phyloP scores from a whole-genome alignment of 257 asterid genomes.

The Oldenlandia corymbosa region DNA sequence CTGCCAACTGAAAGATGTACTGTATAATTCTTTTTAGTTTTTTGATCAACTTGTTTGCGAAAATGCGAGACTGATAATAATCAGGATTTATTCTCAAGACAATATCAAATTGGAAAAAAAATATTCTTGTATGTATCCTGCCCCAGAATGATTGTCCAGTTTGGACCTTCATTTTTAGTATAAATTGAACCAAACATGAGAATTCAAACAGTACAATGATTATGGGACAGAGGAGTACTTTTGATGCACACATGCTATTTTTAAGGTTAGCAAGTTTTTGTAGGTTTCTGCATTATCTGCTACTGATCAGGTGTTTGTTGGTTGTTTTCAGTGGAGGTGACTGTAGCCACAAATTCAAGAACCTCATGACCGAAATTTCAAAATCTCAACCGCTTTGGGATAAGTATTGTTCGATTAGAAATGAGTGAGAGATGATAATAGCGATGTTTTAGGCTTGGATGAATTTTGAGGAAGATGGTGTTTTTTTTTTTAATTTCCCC shows the following conservation, averaged over 20 bases:
- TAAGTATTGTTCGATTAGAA: constrained; percentile 77
- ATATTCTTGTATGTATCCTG: neutral
- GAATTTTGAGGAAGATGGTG: constrained; percentile 1
- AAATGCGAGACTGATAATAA: neutral
- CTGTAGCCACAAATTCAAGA: constrained; percentile 91
- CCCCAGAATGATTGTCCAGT: neutral
- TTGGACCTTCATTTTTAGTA: neutral
- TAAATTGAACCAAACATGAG: no score
- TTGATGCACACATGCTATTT: no score
- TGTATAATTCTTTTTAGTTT: neutral
- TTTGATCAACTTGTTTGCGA: neutral
- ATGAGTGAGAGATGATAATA: constrained; percentile 45
- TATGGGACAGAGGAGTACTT: no score
- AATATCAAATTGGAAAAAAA: neutral
- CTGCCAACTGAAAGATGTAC: neutral
- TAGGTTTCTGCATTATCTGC: no score
- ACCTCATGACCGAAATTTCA: constrained; percentile 72
- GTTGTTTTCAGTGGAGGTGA: constrained; percentile 78
- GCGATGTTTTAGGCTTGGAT: neutral
- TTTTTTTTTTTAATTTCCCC: neutral
- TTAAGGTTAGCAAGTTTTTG: neutral
- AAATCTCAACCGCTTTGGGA: constrained; percentile 64
- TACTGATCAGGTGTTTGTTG: neutral
- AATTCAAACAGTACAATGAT: no score
- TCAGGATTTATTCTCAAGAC: neutral